Evolutionary conservation across 1,139 yeast species (phyloP).

Genomic region (Magnusiomyces starmeri): DNA sequence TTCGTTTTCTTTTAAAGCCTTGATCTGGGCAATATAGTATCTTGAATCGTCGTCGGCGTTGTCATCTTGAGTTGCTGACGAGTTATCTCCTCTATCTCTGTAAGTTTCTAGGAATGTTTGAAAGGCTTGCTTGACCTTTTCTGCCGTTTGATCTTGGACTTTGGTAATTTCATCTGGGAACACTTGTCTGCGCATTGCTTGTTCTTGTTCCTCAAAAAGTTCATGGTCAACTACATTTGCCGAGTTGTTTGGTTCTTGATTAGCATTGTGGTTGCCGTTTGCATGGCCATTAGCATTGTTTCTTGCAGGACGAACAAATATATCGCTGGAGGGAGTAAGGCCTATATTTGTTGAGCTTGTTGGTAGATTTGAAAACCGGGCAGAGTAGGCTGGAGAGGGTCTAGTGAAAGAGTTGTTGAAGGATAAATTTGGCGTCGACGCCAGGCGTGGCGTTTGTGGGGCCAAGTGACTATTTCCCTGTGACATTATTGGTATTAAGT

Average conservation of each 20-base stretch:
- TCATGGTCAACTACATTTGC: too few species aligned
- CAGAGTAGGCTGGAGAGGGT: constrained; percentile 4
- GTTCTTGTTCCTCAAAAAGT: constrained; percentile 5
- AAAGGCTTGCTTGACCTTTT: constrained; percentile 85
- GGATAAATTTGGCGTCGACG: neutral
- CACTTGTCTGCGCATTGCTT: constrained; percentile 12
- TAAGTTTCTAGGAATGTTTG: constrained; percentile 75
- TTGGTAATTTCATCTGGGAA: constrained; percentile 49
- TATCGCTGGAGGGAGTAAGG: neutral
- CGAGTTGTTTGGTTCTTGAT: neutral
- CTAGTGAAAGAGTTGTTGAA: neutral
- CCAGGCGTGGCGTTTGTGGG: neutral
- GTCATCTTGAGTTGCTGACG: constrained; percentile 13
- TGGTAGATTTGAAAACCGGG: constrained; percentile 5
- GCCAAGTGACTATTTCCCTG: neutral
- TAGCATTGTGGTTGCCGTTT: neutral
- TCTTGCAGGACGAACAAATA: neutral
- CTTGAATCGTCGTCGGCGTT: constrained; percentile 17
- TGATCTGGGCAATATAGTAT: constrained; percentile 71
- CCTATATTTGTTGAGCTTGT: neutral
- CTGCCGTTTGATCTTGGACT: constrained; percentile 88
- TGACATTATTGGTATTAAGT: neutral
- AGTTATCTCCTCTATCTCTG: constrained; percentile 34
- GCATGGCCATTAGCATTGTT: neutral
- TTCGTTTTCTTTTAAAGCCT: constrained; percentile 72